These are phyloP conservation scores for Malus sylvestris DNA, from an alignment of 306 rosid species.

Conservation along the genomic window DNA sequence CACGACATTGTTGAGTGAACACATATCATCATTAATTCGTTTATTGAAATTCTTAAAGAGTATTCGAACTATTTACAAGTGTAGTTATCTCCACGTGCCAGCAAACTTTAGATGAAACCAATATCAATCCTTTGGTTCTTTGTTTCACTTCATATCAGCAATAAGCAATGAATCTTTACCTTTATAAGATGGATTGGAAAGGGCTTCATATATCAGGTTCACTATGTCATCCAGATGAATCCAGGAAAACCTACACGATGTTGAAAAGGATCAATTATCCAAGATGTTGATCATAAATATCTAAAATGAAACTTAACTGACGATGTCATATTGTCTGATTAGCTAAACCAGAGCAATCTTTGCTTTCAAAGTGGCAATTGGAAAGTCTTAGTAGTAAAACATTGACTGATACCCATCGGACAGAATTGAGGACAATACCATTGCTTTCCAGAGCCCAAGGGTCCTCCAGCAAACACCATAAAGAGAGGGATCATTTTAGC, in stretches of 20 bases:
- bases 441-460: slow-evolving; percentile 88
- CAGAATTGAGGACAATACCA: slow-evolving; percentile 53
- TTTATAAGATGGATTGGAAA: slow-evolving; percentile 73
- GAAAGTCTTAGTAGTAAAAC: not conserved
- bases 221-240: slow-evolving; percentile 96
- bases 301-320: not conserved
- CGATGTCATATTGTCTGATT: not conserved
- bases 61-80: not conserved
- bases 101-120: not conserved
- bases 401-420: slow-evolving; percentile 2
- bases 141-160: not conserved
- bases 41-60: not conserved
- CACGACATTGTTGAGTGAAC: not conserved
- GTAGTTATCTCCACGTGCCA: not conserved
- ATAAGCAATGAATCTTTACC: slow-evolving; percentile 38
- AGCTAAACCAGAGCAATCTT: not conserved
- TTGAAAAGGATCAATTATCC: not conserved
- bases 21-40: not conserved
- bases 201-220: slow-evolving; percentile 79
- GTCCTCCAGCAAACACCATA: slow-evolving; percentile 96
- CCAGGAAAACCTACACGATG: slow-evolving; percentile 79
- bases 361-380: not conserved
- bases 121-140: not conserved
- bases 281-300: not conserved
- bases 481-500: slow-evolving; percentile 97